Evolutionary conservation across 345 rosid species (phyloP).

Genomic region (Dipteronia sinensis): DNA sequence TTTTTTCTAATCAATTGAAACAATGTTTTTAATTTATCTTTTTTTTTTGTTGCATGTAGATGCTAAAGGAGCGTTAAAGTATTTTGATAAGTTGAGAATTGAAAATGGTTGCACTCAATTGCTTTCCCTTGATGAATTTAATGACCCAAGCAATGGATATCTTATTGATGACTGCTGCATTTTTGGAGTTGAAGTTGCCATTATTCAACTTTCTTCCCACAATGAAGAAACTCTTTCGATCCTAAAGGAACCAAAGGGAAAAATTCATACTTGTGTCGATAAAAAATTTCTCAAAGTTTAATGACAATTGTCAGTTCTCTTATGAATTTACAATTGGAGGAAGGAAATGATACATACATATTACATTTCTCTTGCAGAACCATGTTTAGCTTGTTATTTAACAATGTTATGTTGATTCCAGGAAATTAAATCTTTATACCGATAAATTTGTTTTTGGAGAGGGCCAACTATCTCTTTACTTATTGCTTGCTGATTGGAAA

Average conservation of each 20-base stretch:
- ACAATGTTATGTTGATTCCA: not conserved
- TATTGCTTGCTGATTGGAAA: too few species aligned
- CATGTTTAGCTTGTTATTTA: too few species aligned
- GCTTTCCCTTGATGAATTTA: slow-evolving; percentile 28
- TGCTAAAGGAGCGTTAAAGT: too few species aligned
- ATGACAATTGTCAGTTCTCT: slow-evolving; percentile 22
- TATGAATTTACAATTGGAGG: slow-evolving; percentile 27
- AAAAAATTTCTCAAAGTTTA: slow-evolving; percentile 27
- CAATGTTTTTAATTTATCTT: too few species aligned
- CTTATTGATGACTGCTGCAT: slow-evolving; percentile 22
- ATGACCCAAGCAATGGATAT: slow-evolving; percentile 30
- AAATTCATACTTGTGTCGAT: slow-evolving; percentile 34
- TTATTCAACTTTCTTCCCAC: slow-evolving; percentile 7
- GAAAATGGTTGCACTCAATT: slow-evolving; percentile 37
- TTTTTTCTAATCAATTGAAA: too few species aligned
- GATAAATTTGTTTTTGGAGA: too few species aligned
- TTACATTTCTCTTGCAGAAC: not conserved
- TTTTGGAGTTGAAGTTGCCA: slow-evolving; percentile 46
- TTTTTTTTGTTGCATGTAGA: too few species aligned
- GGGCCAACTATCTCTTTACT: too few species aligned
- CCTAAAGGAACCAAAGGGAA: slow-evolving; percentile 26
- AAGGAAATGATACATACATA: slow-evolving; percentile 32
- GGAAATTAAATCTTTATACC: too few species aligned
- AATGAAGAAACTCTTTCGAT: slow-evolving; percentile 29
- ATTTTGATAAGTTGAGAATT: slow-evolving; percentile 19